A percentile compares a stretch with the other conserved stretches of the same genome.
Evolutionary conservation across 495 filamentous ascomycete genomes (phyloP).

Genomic region (Astrothelium subdiscretum): DNA sequence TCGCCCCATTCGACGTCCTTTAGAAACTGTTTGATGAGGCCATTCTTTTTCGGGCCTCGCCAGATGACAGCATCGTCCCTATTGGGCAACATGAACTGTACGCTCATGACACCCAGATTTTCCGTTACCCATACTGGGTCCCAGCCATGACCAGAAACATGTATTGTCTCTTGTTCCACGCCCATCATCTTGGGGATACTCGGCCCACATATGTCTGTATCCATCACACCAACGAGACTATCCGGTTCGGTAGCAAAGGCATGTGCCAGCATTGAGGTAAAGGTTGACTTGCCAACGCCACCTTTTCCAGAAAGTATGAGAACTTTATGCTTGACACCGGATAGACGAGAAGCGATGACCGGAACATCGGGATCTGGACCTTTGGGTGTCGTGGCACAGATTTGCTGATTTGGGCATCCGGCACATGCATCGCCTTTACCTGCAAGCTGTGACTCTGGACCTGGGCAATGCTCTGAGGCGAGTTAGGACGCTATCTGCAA

Average conservation of each 20-base stretch:
- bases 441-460: slow-evolving; percentile 76
- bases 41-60: slow-evolving; percentile 97
- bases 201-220: slow-evolving; percentile 92
- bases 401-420: slow-evolving; percentile 88
- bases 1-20: slow-evolving; percentile 97
- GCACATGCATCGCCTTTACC: slow-evolving; percentile 81
- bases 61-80: slow-evolving; percentile 91
- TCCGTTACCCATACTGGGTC: slow-evolving; percentile 87
- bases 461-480: slow-evolving; percentile 74
- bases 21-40: slow-evolving; percentile 91
- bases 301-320: slow-evolving; percentile 89
- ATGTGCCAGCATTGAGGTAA: slow-evolving; percentile 74
- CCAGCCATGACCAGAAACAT: slow-evolving; percentile 74
- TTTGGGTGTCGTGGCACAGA: slow-evolving; percentile 89
- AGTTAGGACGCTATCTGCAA: too few relatives aligned
- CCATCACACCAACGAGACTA: slow-evolving; percentile 79
- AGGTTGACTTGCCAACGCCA: slow-evolving; percentile 91
- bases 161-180: slow-evolving; percentile 83
- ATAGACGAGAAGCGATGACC: slow-evolving; percentile 70
- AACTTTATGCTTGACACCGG: slow-evolving; percentile 77
- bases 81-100: slow-evolving; percentile 94
- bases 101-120: slow-evolving; percentile 86
- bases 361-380: slow-evolving; percentile 92
- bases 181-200: slow-evolving; percentile 98
- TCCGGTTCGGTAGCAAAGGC: slow-evolving; percentile 70